Percentiles rank a stretch among this genome's conserved stretches.
These are phyloP conservation scores for Aspergillus novoparasiticus DNA, from an alignment of 2,329 filamentous ascomycete species.

Conservation along the genomic window DNA sequence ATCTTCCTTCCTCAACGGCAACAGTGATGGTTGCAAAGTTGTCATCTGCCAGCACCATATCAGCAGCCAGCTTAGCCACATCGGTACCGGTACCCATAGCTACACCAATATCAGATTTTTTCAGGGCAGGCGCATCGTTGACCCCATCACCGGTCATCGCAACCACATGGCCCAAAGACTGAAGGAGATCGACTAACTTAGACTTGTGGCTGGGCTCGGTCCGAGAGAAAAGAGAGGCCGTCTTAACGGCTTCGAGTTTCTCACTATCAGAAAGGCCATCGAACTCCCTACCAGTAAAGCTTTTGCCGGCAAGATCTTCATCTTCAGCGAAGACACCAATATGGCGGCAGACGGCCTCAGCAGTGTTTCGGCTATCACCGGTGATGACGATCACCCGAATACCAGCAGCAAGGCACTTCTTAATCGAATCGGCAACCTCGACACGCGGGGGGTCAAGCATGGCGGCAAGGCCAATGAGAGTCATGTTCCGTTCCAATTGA, in stretches of 20 bases:
- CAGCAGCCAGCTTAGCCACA: constrained; percentile 91
- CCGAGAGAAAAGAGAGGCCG: constrained; percentile 89
- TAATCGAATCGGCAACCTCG: constrained; percentile 83
- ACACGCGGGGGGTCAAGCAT: constrained; percentile 97
- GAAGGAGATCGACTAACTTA: constrained; percentile 94
- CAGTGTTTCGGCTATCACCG: constrained; percentile 96
- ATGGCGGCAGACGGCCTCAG: constrained; percentile 94
- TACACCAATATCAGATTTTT: constrained; percentile 98
- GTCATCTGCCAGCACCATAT: constrained; percentile 98
- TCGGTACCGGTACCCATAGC: constrained; percentile 99
- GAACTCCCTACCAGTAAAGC: constrained; percentile 92
- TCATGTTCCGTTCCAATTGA: constrained; percentile 90
- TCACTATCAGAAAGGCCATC: constrained; percentile 78
- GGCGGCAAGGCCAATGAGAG: constrained; percentile 86
- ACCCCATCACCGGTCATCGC: constrained; percentile 99
- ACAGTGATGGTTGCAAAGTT: constrained; percentile 98
- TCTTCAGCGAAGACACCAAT: constrained; percentile 86
- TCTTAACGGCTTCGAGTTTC: constrained; percentile 80
- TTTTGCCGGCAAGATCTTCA: constrained; percentile 87
- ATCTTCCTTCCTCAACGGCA: constrained; percentile 93
- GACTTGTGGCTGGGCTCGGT: constrained; percentile 96
- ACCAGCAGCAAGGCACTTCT: constrained; percentile 86
- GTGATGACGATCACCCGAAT: constrained; percentile 98
- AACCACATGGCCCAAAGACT: constrained; percentile 89
- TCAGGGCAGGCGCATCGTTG: constrained; percentile 95